Evolutionary conservation across 2,329 filamentous ascomycete species (phyloP).

Genomic region (Ascochyta lentis): DNA sequence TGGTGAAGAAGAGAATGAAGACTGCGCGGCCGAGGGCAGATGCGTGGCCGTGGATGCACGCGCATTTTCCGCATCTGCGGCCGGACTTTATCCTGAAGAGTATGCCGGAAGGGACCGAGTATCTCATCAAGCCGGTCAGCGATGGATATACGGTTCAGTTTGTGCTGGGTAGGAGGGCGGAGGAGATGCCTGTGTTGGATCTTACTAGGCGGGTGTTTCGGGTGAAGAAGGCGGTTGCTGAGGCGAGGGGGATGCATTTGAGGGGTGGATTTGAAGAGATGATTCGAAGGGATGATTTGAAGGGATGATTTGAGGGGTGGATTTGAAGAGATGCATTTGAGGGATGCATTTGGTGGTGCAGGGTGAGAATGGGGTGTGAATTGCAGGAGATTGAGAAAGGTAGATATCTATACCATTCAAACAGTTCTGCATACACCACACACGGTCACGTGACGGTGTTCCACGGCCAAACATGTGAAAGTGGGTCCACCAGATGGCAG

Average conservation of each 20-base stretch:
- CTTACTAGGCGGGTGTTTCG: slow-evolving; percentile 20
- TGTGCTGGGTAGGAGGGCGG: slow-evolving; percentile 22
- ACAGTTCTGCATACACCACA: too few relatives aligned
- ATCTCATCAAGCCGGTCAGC: slow-evolving; percentile 28
- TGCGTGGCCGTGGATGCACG: slow-evolving; percentile 31
- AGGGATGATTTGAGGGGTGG: too few relatives aligned
- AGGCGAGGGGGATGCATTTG: neutral
- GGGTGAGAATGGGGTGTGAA: too few relatives aligned
- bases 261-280: neutral
- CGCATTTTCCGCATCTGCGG: slow-evolving; percentile 39
- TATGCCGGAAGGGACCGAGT: slow-evolving; percentile 36
- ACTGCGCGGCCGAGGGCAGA: neutral
- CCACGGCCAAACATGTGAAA: slow-evolving; percentile 8
- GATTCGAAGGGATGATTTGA: too few relatives aligned
- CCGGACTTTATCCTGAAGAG: slow-evolving; percentile 40
- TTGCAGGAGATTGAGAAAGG: too few relatives aligned
- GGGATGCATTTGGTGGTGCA: neutral
- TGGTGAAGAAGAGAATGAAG: slow-evolving; percentile 9
- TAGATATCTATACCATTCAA: too few relatives aligned
- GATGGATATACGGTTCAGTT: slow-evolving; percentile 35
- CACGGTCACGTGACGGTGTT: too few relatives aligned
- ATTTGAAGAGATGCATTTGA: neutral
- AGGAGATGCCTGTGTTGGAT: neutral
- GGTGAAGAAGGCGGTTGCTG: slow-evolving; percentile 22
- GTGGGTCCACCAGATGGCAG: slow-evolving; percentile 8